Conservation (phyloP, 495 filamentous ascomycete genomes). For the Amorphotheca resinae region DNA sequence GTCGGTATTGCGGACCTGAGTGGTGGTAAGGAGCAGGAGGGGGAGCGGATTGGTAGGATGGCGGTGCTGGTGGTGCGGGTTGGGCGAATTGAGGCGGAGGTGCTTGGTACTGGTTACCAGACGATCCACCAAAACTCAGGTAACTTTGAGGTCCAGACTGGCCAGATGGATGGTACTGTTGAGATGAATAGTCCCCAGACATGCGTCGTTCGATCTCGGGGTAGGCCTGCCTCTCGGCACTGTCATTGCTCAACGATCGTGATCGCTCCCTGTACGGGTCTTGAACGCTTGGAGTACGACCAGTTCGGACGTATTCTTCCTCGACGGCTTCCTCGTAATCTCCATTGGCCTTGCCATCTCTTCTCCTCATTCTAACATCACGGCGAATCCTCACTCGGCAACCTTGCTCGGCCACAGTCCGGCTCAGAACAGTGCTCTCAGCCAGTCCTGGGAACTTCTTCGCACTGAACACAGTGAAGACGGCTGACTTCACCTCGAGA, state of each 20-base stretch:
- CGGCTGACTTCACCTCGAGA: conserved; percentile 79
- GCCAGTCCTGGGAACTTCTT: conserved; percentile 97
- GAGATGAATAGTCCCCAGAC: conserved; percentile 4
- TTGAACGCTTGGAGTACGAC: conserved; percentile 1
- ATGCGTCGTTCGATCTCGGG: background rate
- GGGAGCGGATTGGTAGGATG: conserved; percentile 3
- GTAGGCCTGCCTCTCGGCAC: background rate
- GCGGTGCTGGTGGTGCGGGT: conserved; percentile 28
- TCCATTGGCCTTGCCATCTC: conserved; percentile 45
- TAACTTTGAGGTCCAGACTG: background rate
- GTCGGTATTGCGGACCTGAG: background rate
- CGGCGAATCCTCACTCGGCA: conserved; percentile 93
- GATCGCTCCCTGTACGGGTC: conserved; percentile 9
- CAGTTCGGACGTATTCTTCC: conserved; percentile 6
- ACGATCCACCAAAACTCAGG: background rate
- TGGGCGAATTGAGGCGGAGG: conserved; percentile 31
- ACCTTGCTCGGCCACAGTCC: conserved; percentile 89
- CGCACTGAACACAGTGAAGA: conserved; percentile 86
- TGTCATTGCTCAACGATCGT: conserved; percentile 1
- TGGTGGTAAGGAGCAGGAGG: background rate
- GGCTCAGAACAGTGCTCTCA: conserved; percentile 79
- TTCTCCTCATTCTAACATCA: conserved; percentile 92
- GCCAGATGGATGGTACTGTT: conserved; percentile 1
- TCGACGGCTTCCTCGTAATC: conserved; percentile 24
- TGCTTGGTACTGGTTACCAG: conserved; percentile 1